These are phyloP conservation scores for Nectriaceae sp. DNA, from an alignment of 2,329 filamentous ascomycete species.

Conservation along the genomic window DNA sequence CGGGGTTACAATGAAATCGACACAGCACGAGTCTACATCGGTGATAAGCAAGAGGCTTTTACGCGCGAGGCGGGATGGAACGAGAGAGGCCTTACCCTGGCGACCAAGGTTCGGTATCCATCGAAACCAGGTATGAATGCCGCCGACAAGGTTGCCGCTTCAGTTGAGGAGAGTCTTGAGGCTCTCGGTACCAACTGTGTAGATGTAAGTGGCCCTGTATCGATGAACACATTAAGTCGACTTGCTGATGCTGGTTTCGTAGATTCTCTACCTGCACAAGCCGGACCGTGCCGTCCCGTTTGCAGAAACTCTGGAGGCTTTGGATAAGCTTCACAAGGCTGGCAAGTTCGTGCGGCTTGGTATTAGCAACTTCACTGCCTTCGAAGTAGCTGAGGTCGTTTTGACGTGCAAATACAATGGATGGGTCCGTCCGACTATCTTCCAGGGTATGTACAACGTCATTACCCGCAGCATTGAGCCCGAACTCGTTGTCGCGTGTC, in stretches of 20 bases:
- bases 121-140: slow-evolving; percentile 58
- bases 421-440: slow-evolving; percentile 83
- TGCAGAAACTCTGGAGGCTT: slow-evolving; percentile 73
- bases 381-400: slow-evolving; percentile 84
- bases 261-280: slow-evolving; percentile 42
- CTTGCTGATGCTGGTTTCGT: background rate
- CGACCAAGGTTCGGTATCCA: slow-evolving; percentile 76
- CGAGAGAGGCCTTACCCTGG: slow-evolving; percentile 73
- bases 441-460: slow-evolving; percentile 86
- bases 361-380: slow-evolving; percentile 82
- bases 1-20: slow-evolving; percentile 84
- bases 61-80: slow-evolving; percentile 77
- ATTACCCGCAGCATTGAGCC: slow-evolving; percentile 75
- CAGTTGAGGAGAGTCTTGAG: slow-evolving; percentile 67
- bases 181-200: slow-evolving; percentile 74
- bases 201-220: slow-evolving; percentile 52
- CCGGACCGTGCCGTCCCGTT: slow-evolving; percentile 69
- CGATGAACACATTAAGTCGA: background rate
- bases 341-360: slow-evolving; percentile 83
- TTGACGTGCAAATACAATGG: slow-evolving; percentile 76
- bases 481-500: slow-evolving; percentile 73
- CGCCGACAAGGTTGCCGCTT: slow-evolving; percentile 62
- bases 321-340: slow-evolving; percentile 80
- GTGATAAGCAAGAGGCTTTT: slow-evolving; percentile 75
- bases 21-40: slow-evolving; percentile 76